Base-by-base conservation (phyloP, 2,329 filamentous ascomycete genomes). In the Apiospora arundinis region DNA sequence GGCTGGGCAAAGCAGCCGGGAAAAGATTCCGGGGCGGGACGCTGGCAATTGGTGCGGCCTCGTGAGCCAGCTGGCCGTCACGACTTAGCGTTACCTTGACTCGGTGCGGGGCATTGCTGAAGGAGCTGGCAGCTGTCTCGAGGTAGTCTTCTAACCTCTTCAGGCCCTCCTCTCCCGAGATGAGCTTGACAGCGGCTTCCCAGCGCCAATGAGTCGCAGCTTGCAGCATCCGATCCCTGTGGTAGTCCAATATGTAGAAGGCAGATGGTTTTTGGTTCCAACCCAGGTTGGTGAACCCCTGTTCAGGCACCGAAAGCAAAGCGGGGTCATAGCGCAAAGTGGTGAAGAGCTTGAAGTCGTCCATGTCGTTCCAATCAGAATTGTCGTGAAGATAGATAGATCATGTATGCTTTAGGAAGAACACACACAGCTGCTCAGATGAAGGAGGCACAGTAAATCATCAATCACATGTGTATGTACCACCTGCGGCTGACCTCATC, bases 211-310 rank as follows among this genome's bases (percentile, higher is more conserved):
- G 79, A 6, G 76, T 80, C 6, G 90, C 89, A 18, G 89, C 90
- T 71, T 84, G 87, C n/a, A 94, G 85, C 79, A 97, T 88, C 69
- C 95, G 92, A 79, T 95, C 92, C 65, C 90, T 89, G 80, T 97
- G 95, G 75, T 92, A 91, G 71, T 90, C 86, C 21, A 96, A 87
- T 87, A 97, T 94, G 81, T 97, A 97, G 75, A 94, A 91, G 0
- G 91, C 88, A 11, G 90, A 93, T 8, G 83, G 78, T 37, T 84
- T 74, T 75, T 83, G 85, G 76, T 90, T 91, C 83, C 86, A 91
- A 23, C 85, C 88, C 52, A 84, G 80, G 72, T 85, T 77, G 44
- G 76, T 72, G 44, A 84, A 78, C 1, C 79, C 80, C 45, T 81
- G 80, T 72, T 76, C 71, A 12, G 83, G 81, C 46, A 85, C 81